A percentile compares a stretch with the other conserved stretches of the same genome.
phyloP scores from a whole-genome alignment of 108 stramenopile species.

The Aurantiochytrium sp. region DNA sequence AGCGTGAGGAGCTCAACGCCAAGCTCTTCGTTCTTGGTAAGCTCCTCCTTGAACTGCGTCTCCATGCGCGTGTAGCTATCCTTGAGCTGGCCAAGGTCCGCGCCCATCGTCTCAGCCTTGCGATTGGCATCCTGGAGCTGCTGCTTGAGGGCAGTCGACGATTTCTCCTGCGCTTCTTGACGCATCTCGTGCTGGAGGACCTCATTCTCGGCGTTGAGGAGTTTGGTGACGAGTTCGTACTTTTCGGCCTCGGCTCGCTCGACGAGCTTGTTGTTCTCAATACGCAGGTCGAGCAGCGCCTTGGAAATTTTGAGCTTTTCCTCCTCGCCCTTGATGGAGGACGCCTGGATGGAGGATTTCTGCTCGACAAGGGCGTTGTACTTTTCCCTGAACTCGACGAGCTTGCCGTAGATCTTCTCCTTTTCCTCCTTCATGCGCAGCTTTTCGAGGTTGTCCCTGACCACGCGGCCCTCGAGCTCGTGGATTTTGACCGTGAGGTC shows the following conservation, averaged over 20 bases:
- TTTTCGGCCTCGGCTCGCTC: slow-evolving; percentile 27
- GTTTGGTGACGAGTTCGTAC: slow-evolving; percentile 19
- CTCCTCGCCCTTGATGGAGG: slow-evolving; percentile 24
- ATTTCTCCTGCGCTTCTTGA: background rate
- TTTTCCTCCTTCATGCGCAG: slow-evolving; percentile 27
- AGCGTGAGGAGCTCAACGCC: slow-evolving; percentile 25
- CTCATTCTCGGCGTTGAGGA: background rate
- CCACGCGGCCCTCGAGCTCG: slow-evolving; percentile 20
- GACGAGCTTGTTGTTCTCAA: slow-evolving; percentile 23
- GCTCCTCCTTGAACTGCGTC: slow-evolving; percentile 3
- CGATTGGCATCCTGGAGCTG: background rate
- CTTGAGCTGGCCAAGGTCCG: background rate
- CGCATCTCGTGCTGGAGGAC: slow-evolving; percentile 15
- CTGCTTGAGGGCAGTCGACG: background rate
- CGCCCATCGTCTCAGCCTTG: background rate
- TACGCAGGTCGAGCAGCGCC: slow-evolving; percentile 5
- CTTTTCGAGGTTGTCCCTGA: slow-evolving; percentile 17
- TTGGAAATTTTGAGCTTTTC: slow-evolving; percentile 29
- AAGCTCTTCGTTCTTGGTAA: slow-evolving; percentile 15
- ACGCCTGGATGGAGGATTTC: background rate
- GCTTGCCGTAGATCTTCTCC: slow-evolving; percentile 10
- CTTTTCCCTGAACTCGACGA: slow-evolving; percentile 14
- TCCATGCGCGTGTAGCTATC: background rate
- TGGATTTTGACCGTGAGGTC: background rate
- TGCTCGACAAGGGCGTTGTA: background rate